phyloP scores from a whole-genome alignment of 352 stramenopile species.

The Globisporangium middletonii region DNA sequence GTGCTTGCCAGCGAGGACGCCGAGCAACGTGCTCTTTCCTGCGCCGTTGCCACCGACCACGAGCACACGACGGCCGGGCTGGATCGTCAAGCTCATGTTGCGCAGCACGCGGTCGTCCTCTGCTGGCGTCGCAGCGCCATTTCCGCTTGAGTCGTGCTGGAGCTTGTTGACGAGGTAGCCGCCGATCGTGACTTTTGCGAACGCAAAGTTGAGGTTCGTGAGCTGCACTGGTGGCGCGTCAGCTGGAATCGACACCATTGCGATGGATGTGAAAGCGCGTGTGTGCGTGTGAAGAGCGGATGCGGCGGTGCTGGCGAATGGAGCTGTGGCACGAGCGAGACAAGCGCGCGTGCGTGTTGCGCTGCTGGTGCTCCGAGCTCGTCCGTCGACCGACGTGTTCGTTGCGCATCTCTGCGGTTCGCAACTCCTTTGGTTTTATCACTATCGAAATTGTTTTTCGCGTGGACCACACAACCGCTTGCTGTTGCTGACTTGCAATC shows the following conservation, averaged over 20 bases:
- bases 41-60: constrained; percentile 94
- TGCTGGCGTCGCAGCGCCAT: neutral
- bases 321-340: neutral
- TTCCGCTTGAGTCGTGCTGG: constrained; percentile 31
- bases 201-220: constrained; percentile 57
- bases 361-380: neutral
- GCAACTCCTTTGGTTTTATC: neutral
- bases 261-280: neutral
- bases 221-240: constrained; percentile 41
- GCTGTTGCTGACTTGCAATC: neutral
- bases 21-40: constrained; percentile 94
- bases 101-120: constrained; percentile 78
- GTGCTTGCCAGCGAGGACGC: constrained; percentile 93
- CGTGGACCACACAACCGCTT: neutral
- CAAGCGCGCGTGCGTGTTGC: neutral
- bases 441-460: neutral
- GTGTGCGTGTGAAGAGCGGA: neutral
- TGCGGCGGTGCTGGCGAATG: neutral
- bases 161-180: constrained; percentile 51
- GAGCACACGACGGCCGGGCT: constrained; percentile 84
- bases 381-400: neutral
- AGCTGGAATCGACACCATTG: neutral
- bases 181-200: constrained; percentile 66
- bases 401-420: neutral
- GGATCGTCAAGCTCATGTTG: constrained; percentile 82